Conservation (phyloP, 1,284 basidiomycete genomes). For the Fomitopsis schrenkii region DNA sequence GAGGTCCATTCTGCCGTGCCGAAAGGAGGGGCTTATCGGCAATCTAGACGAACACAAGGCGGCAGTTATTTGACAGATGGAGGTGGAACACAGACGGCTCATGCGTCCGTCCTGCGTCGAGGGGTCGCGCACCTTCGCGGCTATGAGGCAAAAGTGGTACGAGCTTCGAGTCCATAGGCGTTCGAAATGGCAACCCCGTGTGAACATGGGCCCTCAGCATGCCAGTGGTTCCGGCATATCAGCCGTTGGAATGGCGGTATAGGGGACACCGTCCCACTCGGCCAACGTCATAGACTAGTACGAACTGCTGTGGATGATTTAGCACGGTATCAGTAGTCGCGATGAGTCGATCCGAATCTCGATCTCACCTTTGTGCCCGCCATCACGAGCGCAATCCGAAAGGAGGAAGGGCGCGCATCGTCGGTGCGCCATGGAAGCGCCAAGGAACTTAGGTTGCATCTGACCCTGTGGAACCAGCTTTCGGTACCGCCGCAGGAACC, state of each 20-base stretch:
- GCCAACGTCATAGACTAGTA: background rate
- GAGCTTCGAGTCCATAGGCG: no score
- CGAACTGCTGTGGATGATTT: background rate
- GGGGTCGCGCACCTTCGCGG: no score
- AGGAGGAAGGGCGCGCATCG: background rate
- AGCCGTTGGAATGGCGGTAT: slow-evolving; percentile 10
- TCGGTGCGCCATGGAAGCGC: background rate
- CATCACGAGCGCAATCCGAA: background rate
- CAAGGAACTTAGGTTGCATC: background rate
- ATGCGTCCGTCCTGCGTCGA: no score
- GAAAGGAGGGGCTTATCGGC: background rate
- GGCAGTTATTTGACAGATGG: no score
- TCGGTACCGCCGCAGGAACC: no score
- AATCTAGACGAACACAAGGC: background rate
- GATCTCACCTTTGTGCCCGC: background rate
- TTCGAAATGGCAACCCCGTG: no score
- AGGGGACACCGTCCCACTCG: slow-evolving; percentile 6
- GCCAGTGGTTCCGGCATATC: background rate
- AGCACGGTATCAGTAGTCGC: background rate
- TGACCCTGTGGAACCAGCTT: background rate
- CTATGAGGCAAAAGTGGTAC: no score
- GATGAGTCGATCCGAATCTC: background rate
- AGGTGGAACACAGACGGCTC: no score
- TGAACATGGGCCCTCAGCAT: no score
- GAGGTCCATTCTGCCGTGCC: background rate